Evolutionary conservation across 2,329 filamentous ascomycete species (phyloP).

Genomic region (Colletotrichum australisinense): DNA sequence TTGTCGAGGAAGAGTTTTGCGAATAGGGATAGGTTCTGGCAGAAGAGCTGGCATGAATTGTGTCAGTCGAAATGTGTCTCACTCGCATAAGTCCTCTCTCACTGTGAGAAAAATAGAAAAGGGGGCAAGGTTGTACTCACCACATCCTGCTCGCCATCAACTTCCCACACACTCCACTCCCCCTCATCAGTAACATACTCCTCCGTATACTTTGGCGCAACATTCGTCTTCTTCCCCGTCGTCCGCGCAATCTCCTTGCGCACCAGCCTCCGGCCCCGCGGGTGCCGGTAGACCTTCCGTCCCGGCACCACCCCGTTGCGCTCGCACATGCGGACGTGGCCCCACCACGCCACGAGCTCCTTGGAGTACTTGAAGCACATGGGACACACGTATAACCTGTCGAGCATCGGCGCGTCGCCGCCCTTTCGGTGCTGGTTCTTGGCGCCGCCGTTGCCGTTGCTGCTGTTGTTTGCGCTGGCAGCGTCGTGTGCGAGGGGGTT

Average conservation of each 20-base stretch:
- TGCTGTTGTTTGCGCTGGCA: conserved; percentile 19
- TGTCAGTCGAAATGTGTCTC: conserved; percentile 28
- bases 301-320: conserved; percentile 68
- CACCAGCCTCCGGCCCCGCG: conserved; percentile 56
- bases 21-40: conserved; percentile 95
- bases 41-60: conserved; percentile 72
- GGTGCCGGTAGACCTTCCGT: conserved; percentile 77
- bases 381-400: conserved; percentile 86
- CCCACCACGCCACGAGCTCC: conserved; percentile 68
- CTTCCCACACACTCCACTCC: conserved; percentile 89
- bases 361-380: conserved; percentile 94
- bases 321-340: conserved; percentile 70
- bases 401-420: conserved; percentile 59
- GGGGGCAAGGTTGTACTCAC: conserved; percentile 53
- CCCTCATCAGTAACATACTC: conserved; percentile 68
- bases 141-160: conserved; percentile 88
- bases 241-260: conserved; percentile 46
- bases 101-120: neutral
- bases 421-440: conserved; percentile 48
- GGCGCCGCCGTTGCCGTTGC: conserved; percentile 36
- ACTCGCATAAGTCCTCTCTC: neutral
- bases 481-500: conserved; percentile 20
- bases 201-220: conserved; percentile 52
- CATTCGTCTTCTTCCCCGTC: conserved; percentile 49
- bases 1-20: conserved; percentile 98